phyloP scores from a whole-genome alignment of 2,329 filamentous ascomycete genomes.

The Cryphonectria radicalis region DNA sequence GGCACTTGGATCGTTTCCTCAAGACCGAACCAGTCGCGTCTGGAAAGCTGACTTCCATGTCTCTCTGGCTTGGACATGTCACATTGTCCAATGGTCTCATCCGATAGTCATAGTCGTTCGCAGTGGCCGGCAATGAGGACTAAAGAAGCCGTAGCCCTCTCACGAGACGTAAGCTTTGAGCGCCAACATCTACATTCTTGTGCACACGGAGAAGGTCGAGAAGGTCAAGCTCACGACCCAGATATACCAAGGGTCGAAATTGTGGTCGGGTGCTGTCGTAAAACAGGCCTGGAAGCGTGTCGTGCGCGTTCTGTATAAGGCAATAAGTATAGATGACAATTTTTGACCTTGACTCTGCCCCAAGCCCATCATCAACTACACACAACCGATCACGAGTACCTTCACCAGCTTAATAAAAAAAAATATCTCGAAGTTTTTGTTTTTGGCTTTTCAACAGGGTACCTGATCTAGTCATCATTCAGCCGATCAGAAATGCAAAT shows the following conservation, averaged over 20 bases:
- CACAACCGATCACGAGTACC: background rate
- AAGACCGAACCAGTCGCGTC: background rate
- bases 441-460: constrained; percentile 29
- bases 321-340: background rate
- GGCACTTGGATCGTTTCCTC: background rate
- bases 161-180: background rate
- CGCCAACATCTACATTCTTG: too few relatives aligned
- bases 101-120: background rate
- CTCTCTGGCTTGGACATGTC: background rate
- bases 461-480: constrained; percentile 22
- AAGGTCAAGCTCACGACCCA: background rate
- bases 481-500: constrained; percentile 26
- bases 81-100: background rate
- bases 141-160: background rate
- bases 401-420: constrained; percentile 11
- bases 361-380: background rate
- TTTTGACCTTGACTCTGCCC: background rate
- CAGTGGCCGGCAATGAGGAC: background rate
- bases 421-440: constrained; percentile 24
- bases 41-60: background rate
- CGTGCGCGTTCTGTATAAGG: background rate
- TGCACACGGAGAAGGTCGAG: background rate
- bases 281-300: background rate
- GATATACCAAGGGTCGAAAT: background rate
- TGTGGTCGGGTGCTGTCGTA: background rate